A percentile compares a stretch with the other conserved stretches of the same genome.
phyloP scores from a whole-genome alignment of 2,329 filamentous ascomycete species.

The Aspergillus ustus region DNA sequence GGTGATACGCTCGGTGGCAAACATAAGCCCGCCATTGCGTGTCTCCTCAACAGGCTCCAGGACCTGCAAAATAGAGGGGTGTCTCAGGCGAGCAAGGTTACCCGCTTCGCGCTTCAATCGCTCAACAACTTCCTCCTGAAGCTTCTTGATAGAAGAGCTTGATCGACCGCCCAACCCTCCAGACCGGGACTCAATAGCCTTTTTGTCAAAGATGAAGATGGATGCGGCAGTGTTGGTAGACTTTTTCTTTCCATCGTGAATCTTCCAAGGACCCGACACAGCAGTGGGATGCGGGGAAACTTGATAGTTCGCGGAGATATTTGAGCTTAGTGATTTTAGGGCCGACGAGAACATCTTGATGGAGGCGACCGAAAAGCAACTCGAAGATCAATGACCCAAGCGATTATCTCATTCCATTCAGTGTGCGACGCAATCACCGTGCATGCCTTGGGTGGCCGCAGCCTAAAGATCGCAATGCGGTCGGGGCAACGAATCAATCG shows the following conservation, averaged over 20 bases:
- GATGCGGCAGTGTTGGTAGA: conserved; percentile 86
- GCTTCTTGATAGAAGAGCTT: conserved; percentile 70
- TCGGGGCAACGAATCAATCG: conserved; percentile 6
- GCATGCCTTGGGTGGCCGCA: conserved; percentile 9
- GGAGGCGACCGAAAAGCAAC: background rate
- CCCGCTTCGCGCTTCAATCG: conserved; percentile 89
- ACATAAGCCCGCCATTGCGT: conserved; percentile 86
- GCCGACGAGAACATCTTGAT: conserved; percentile 85
- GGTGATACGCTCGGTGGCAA: conserved; percentile 90
- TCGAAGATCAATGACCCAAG: background rate
- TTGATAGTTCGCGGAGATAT: conserved; percentile 91
- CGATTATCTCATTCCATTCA: conserved; percentile 13
- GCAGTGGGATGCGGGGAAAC: conserved; percentile 77
- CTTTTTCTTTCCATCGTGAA: conserved; percentile 97
- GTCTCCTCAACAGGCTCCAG: conserved; percentile 96
- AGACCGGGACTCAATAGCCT: conserved; percentile 74
- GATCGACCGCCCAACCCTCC: conserved; percentile 65
- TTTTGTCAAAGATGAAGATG: conserved; percentile 93
- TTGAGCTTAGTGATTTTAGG: conserved; percentile 90
- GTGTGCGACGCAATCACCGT: background rate
- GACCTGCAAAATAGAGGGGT: conserved; percentile 89
- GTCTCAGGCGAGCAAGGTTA: conserved; percentile 82
- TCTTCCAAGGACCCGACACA: conserved; percentile 90
- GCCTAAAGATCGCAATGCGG: conserved; percentile 9
- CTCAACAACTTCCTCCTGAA: conserved; percentile 88